Percentiles rank a stretch among this genome's conserved stretches.
Evolutionary conservation across 495 filamentous ascomycete genomes (phyloP).

Genomic region (Penicillium simplicissimum): DNA sequence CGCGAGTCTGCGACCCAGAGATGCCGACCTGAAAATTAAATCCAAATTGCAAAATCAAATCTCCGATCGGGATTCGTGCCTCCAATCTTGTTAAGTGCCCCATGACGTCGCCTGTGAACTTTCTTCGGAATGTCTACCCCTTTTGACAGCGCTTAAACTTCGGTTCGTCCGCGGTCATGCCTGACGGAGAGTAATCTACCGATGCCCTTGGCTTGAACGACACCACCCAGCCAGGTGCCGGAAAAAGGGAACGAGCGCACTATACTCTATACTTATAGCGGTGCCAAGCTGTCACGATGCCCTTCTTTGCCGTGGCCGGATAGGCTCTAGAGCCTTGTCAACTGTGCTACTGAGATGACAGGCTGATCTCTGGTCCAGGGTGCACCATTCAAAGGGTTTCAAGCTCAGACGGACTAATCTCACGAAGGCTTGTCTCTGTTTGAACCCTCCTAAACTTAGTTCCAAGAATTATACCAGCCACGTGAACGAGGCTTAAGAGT

Average conservation of each 20-base stretch:
- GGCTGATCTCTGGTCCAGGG: background rate
- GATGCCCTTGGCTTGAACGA: slow-evolving; percentile 2
- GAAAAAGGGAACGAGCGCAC: too few species aligned
- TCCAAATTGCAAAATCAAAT: background rate
- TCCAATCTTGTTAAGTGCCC: background rate
- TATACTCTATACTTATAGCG: background rate
- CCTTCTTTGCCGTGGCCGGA: background rate
- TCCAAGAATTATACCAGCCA: slow-evolving; percentile 9
- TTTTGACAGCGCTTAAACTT: slow-evolving; percentile 27
- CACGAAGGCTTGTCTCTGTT: background rate
- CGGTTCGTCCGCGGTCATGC: slow-evolving; percentile 20
- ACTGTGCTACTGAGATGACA: background rate
- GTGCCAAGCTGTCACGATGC: background rate
- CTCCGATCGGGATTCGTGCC: slow-evolving; percentile 1
- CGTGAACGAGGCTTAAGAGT: slow-evolving; percentile 18
- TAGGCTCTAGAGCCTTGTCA: background rate
- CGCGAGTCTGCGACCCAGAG: background rate
- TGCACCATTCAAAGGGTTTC: background rate
- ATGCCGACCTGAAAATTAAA: slow-evolving; percentile 10
- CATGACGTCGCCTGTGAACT: slow-evolving; percentile 20
- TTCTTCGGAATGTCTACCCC: slow-evolving; percentile 13
- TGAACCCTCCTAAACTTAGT: slow-evolving; percentile 5
- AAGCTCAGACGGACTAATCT: background rate
- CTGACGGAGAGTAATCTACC: slow-evolving; percentile 3
- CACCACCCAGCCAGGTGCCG: background rate